Conservation (phyloP, 2,329 filamentous ascomycete genomes). For the Hawksworthiomyces lignivorus region DNA sequence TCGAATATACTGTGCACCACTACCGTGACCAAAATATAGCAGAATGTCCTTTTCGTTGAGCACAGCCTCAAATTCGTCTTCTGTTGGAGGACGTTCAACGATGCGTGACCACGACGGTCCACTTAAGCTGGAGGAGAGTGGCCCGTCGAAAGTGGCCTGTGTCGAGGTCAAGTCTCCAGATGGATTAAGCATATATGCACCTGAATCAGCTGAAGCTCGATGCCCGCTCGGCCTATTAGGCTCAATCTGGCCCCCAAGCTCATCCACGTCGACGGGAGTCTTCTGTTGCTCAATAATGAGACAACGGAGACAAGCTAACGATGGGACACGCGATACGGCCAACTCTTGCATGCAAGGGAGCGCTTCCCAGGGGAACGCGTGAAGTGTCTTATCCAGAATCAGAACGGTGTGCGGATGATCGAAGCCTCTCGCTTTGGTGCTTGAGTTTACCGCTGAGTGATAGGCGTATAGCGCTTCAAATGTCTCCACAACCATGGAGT, state of each 20-base stretch:
- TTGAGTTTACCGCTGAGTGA: constrained; percentile 51
- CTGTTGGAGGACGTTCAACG: constrained; percentile 60
- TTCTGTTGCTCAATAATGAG: constrained; percentile 53
- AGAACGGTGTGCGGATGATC: constrained; percentile 65
- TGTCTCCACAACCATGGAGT: constrained; percentile 80
- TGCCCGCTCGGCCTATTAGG: constrained; percentile 33
- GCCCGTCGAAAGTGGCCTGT: constrained; percentile 62
- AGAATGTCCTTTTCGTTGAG: constrained; percentile 64
- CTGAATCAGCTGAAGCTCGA: constrained; percentile 44
- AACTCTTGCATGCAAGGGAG: constrained; percentile 73
- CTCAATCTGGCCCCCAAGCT: constrained; percentile 8
- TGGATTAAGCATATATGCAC: constrained; percentile 84
- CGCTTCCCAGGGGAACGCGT: constrained; percentile 93
- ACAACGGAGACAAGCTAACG: constrained; percentile 71
- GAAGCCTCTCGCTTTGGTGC: constrained; percentile 18
- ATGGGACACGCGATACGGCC: constrained; percentile 82
- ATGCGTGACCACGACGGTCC: constrained; percentile 61
- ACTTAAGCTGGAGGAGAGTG: constrained; percentile 54
- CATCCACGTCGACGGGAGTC: not conserved
- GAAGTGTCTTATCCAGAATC: constrained; percentile 83
- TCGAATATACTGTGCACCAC: constrained; percentile 88
- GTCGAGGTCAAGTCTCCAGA: constrained; percentile 76
- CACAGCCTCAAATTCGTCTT: constrained; percentile 65
- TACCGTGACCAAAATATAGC: constrained; percentile 94
- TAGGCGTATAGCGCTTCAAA: constrained; percentile 78